phyloP scores from a whole-genome alignment of 2,329 filamentous ascomycete genomes.

The Alternaria tenuissima region DNA sequence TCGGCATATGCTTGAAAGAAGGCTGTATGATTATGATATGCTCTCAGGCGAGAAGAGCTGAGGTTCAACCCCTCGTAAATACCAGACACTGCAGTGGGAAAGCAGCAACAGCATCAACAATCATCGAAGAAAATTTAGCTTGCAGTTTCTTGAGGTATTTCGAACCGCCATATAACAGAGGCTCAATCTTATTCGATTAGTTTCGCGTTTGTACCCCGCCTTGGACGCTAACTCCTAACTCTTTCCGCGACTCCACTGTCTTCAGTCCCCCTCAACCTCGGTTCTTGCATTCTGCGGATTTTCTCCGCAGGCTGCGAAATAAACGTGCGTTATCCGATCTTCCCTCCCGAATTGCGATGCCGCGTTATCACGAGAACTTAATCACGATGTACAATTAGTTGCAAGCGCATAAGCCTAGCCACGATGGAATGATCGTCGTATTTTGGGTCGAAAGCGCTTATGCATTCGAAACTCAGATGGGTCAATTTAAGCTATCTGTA shows the following conservation, averaged over 20 bases:
- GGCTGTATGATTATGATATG: slow-evolving; percentile 34
- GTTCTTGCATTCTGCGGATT: not conserved
- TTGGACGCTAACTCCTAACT: not conserved
- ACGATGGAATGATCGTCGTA: not conserved
- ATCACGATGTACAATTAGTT: not conserved
- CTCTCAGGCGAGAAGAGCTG: slow-evolving; percentile 29
- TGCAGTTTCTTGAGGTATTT: not conserved
- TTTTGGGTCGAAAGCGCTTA: not conserved
- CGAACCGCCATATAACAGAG: not conserved
- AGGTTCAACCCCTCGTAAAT: slow-evolving; percentile 48
- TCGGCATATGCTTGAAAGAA: slow-evolving; percentile 53
- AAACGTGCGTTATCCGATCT: slow-evolving; percentile 2
- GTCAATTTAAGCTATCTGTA: not conserved
- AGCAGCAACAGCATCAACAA: not conserved
- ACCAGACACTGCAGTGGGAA: not conserved
- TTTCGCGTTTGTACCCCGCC: slow-evolving; percentile 10
- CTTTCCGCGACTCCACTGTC: not conserved
- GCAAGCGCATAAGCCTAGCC: not conserved
- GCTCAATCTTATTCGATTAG: not conserved
- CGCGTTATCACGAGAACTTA: not conserved
- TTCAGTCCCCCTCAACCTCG: not conserved
- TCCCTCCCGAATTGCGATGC: slow-evolving; percentile 3
- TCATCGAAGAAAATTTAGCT: not conserved
- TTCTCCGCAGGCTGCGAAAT: not conserved
- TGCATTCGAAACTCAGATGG: not conserved